phyloP scores from a whole-genome alignment of 148 eudicot species.

The Euryodendron excelsum region DNA sequence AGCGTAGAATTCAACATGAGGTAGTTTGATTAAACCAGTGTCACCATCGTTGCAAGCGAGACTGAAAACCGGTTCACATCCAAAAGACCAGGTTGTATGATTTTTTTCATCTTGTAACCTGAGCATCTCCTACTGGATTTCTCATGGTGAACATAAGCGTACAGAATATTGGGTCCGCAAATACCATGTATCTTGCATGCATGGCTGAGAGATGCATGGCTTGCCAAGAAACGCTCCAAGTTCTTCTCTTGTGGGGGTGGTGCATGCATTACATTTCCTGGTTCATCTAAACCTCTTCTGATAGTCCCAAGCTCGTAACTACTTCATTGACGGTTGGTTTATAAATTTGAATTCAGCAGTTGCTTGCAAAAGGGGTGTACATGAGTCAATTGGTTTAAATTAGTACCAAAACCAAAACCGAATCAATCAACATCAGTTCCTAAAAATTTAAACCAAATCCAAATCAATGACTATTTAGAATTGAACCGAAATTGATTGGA shows the following conservation, averaged over 20 bases:
- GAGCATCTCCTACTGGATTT: conserved; percentile 33
- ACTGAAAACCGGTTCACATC: conserved; percentile 36
- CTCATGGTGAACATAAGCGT: conserved; percentile 11
- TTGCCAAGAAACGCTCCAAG: conserved; percentile 50
- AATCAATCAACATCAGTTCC: too few species aligned
- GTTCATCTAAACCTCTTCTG: too few species aligned
- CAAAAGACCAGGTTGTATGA: conserved; percentile 30
- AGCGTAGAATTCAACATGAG: conserved; percentile 27
- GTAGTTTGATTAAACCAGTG: conserved; percentile 13
- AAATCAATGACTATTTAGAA: too few species aligned
- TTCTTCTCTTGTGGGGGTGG: conserved; percentile 1
- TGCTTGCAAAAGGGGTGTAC: too few species aligned
- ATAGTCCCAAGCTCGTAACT: too few species aligned
- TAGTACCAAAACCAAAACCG: too few species aligned
- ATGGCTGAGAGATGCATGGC: conserved; percentile 25
- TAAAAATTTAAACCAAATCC: too few species aligned
- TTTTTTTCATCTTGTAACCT: conserved; percentile 32
- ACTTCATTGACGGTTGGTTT: too few species aligned
- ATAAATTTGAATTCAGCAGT: too few species aligned
- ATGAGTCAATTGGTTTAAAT: too few species aligned
- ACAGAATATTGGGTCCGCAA: conserved; percentile 41
- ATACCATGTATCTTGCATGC: conserved; percentile 39
- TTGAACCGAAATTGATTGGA: too few species aligned
- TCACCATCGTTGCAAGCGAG: not conserved
- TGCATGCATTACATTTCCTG: too few species aligned